These are phyloP conservation scores for Ceratobasidium papillatum DNA, from an alignment of 1,284 basidiomycete genomes.

Conservation along the genomic window DNA sequence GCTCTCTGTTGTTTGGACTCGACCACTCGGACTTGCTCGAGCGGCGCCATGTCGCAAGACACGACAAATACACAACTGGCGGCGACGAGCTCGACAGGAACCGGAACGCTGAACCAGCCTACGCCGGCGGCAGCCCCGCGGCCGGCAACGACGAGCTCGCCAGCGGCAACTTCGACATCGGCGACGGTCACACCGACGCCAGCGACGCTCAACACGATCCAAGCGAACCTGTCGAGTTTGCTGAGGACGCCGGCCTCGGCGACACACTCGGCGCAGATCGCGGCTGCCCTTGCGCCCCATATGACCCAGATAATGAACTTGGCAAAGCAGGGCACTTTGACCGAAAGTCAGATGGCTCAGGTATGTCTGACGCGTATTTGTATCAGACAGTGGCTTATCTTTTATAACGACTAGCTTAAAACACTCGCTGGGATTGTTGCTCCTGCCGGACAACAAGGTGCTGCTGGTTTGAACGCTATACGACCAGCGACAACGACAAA, in stretches of 20 bases:
- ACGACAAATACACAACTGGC: slow-evolving; percentile 19
- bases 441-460: slow-evolving; percentile 16
- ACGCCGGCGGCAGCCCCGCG: slow-evolving; percentile 17
- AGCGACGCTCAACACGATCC: slow-evolving; percentile 31
- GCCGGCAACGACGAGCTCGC: not conserved
- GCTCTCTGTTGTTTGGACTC: slow-evolving; percentile 28
- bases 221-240: slow-evolving; percentile 27
- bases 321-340: slow-evolving; percentile 41
- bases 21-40: slow-evolving; percentile 8
- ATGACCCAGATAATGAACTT: slow-evolving; percentile 43
- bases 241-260: slow-evolving; percentile 26
- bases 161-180: not conserved
- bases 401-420: slow-evolving; percentile 11
- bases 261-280: slow-evolving; percentile 36
- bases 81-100: not conserved
- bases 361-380: slow-evolving; percentile 23
- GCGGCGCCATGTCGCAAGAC: slow-evolving; percentile 28
- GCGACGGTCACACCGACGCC: slow-evolving; percentile 7
- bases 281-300: slow-evolving; percentile 34
- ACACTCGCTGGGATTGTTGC: slow-evolving; percentile 34
- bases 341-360: slow-evolving; percentile 43
- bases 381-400: not conserved
- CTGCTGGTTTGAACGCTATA: slow-evolving; percentile 6
- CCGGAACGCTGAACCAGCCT: slow-evolving; percentile 25
- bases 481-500: slow-evolving; percentile 20